These are phyloP conservation scores for Solanum hybrid DNA, from an alignment of 305 asterid species.

Conservation along the genomic window DNA sequence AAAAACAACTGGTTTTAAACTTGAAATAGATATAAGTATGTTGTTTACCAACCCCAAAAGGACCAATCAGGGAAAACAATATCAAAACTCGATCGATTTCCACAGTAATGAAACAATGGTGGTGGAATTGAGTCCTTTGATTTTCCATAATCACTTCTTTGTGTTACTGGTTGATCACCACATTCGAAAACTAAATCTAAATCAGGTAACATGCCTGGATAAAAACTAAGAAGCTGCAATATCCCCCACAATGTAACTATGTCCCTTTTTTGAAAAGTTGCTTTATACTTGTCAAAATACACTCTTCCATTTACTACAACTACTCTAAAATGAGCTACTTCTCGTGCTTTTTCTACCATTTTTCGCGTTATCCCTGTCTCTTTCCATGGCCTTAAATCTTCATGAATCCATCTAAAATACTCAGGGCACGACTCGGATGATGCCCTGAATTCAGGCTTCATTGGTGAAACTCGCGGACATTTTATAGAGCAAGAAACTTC, in stretches of 20 bases:
- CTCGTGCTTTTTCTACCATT: conserved; percentile 39
- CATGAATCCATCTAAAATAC: conserved; percentile 84
- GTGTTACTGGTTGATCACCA: conserved; percentile 46
- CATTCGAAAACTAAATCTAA: conserved; percentile 62
- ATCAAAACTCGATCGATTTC: conserved; percentile 45
- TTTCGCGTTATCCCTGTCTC: conserved; percentile 46
- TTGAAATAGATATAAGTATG: conserved; percentile 11
- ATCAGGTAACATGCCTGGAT: conserved; percentile 65
- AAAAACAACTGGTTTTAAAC: too few species aligned
- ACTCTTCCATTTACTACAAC: conserved; percentile 44
- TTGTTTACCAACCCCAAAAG: conserved; percentile 98
- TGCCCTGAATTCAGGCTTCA: background rate
- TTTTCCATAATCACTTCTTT: conserved; percentile 16
- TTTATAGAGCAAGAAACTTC: conserved; percentile 34
- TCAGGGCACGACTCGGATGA: conserved; percentile 40
- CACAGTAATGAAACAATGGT: conserved; percentile 67
- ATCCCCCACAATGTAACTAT: conserved; percentile 71
- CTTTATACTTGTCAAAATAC: conserved; percentile 36
- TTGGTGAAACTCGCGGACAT: conserved; percentile 36
- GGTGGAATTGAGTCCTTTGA: conserved; percentile 34
- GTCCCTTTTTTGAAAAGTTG: conserved; percentile 69
- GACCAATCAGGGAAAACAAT: conserved; percentile 93
- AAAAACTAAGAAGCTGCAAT: conserved; percentile 66
- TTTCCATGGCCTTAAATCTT: conserved; percentile 75
- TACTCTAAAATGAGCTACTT: conserved; percentile 41